phyloP scores from a whole-genome alignment of 2,329 filamentous ascomycete species.

The Saccharata proteae region DNA sequence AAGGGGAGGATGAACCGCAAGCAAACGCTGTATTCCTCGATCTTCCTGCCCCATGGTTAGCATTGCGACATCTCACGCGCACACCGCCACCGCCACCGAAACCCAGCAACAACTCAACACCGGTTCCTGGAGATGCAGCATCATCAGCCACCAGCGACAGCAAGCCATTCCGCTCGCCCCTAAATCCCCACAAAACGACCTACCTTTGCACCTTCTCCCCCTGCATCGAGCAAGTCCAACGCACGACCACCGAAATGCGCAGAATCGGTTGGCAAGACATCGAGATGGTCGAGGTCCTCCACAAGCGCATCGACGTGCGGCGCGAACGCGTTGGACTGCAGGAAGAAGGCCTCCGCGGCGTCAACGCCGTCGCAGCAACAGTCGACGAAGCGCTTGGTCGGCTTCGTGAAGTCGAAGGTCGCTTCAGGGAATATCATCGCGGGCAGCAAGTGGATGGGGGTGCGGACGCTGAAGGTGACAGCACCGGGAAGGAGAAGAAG shows the following conservation, averaged over 20 bases:
- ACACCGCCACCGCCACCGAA: slow-evolving; percentile 19
- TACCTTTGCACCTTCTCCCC: slow-evolving; percentile 92
- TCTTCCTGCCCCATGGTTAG: slow-evolving; percentile 69
- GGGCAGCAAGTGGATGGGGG: too few species aligned
- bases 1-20: slow-evolving; percentile 31
- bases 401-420: slow-evolving; percentile 60
- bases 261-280: slow-evolving; percentile 81
- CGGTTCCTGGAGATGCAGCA: slow-evolving; percentile 8
- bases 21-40: slow-evolving; percentile 69
- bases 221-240: slow-evolving; percentile 90
- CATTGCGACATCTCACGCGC: slow-evolving; percentile 62
- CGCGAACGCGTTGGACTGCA: slow-evolving; percentile 69
- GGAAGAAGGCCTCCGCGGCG: slow-evolving; percentile 52
- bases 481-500: slow-evolving; percentile 19
- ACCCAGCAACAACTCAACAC: slow-evolving; percentile 8
- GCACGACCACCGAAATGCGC: slow-evolving; percentile 70
- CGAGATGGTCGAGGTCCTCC: slow-evolving; percentile 79
- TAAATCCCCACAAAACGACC: slow-evolving; percentile 60
- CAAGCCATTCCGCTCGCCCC: slow-evolving; percentile 32
- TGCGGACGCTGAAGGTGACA: slow-evolving; percentile 25
- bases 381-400: slow-evolving; percentile 69
- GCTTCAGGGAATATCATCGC: slow-evolving; percentile 56
- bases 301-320: slow-evolving; percentile 67
- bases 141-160: slow-evolving; percentile 10
- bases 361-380: slow-evolving; percentile 56